These are phyloP conservation scores for Stephanodiscus minutulus DNA, from an alignment of 108 stramenopile species.

Conservation along the genomic window DNA sequence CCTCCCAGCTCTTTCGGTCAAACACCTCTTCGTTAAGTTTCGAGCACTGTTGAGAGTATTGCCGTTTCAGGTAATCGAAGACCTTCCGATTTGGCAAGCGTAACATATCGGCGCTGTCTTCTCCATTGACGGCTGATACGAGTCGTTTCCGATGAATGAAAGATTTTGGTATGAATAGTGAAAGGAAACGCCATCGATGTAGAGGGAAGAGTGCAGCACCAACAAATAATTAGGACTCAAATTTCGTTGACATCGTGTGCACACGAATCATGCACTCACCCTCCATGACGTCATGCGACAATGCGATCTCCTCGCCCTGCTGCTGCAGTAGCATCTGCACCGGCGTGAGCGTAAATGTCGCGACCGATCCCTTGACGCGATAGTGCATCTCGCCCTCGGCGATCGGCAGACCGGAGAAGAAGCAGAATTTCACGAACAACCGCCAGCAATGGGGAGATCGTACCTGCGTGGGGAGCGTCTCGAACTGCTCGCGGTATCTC, in stretches of 20 bases:
- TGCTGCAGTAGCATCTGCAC: neutral
- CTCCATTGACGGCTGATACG: constrained; percentile 68
- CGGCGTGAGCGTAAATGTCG: constrained; percentile 10
- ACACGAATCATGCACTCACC: neutral
- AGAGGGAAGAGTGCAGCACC: no score
- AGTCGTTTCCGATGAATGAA: neutral
- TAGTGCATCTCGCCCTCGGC: constrained; percentile 90
- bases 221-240: no score
- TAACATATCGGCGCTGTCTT: constrained; percentile 65
- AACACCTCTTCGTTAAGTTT: constrained; percentile 76
- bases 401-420: constrained; percentile 86
- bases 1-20: constrained; percentile 77
- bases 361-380: constrained; percentile 64
- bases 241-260: no score
- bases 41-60: constrained; percentile 78
- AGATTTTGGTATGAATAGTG: neutral
- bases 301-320: constrained; percentile 62
- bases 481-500: constrained; percentile 68
- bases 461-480: constrained; percentile 77
- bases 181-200: neutral
- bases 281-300: constrained; percentile 87
- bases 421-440: constrained; percentile 84
- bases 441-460: constrained; percentile 67
- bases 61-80: constrained; percentile 73
- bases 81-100: constrained; percentile 81